Base-by-base conservation (phyloP, 352 stramenopile genomes). In the Pythium aquatile region DNA sequence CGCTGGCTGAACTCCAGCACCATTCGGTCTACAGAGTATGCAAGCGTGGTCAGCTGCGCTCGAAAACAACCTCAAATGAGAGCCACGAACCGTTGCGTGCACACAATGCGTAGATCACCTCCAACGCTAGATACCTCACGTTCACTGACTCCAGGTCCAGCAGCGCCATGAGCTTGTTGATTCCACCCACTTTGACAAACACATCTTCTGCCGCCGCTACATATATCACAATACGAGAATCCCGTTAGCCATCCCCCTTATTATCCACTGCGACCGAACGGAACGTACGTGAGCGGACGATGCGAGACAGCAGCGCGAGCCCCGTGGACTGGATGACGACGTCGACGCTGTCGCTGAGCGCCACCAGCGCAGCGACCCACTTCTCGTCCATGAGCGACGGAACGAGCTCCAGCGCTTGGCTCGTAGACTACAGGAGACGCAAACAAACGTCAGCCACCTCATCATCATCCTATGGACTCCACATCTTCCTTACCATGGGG, bases 331-430 rank as follows among this genome's bases (percentile, higher is more conserved):
- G 77, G 42, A 85, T 69, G 39, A 83, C 70, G 1, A 66, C 54
- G 54, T 93, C 82, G 1, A 68, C 61, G 54, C 76, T 87, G 48
- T 81, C 77, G 5, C 85, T 62, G 0, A 90, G 63, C 1, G 82
- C 78, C 3, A 89, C 78, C 6, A 93, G 71, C 26, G 80, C 76
- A 2, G 80, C 80, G 24, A 91, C 66, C 82, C 81, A 93, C 26
- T 61, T 66, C 30, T 91, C 76, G 51, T 87, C 74, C 72, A 93
- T 74, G 56, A 93, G 69, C 16, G 63, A 58, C 28, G 84, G 82
- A 11, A 93, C 58, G 6, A 75, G 55, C 11, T 56, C n/a, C 13
- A 89, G 61, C 39, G 84, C 84, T 61, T 90, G 74, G 26, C 69
- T 63, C 8, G 73, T 39, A 1, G 70, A 76, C 81, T 90, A 42